A percentile compares a stretch with the other conserved stretches of the same genome.
Evolutionary conservation across 2,329 filamentous ascomycete species (phyloP).

Genomic region (Fusarium brevicatenulatum): DNA sequence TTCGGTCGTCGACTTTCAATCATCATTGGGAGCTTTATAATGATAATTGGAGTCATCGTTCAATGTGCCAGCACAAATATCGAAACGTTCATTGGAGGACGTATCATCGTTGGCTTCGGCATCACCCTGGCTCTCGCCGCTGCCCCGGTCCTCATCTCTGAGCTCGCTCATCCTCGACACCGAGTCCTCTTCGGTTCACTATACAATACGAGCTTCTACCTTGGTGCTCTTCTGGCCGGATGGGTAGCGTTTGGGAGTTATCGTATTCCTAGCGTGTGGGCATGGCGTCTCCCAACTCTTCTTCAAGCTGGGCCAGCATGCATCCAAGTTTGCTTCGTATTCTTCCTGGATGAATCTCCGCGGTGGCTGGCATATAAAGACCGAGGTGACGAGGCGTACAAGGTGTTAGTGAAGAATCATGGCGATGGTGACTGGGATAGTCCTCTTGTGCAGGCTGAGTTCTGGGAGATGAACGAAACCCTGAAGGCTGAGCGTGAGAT

Average conservation of each 20-base stretch:
- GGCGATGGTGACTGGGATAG: conserved; percentile 58
- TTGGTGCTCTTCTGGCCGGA: conserved; percentile 15
- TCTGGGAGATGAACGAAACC: conserved; percentile 33
- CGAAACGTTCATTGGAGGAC: conserved; percentile 62
- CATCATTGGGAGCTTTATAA: conserved; percentile 34
- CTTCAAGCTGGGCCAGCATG: conserved; percentile 22
- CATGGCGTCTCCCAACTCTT: conserved; percentile 31
- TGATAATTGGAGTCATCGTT: conserved; percentile 25
- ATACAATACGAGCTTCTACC: conserved; percentile 3
- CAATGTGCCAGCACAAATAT: conserved; percentile 17
- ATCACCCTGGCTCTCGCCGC: conserved; percentile 62
- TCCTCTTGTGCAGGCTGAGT: conserved; percentile 40
- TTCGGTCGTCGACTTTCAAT: conserved; percentile 46
- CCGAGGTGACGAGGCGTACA: conserved; percentile 10
- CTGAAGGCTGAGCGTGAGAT: conserved; percentile 16
- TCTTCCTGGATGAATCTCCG: conserved; percentile 25
- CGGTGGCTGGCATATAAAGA: conserved; percentile 25
- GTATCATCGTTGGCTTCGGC: conserved; percentile 63
- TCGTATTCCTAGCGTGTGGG: conserved; percentile 11
- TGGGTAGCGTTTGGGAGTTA: conserved; percentile 31
- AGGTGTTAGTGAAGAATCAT: conserved; percentile 18
- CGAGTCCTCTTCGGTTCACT: conserved; percentile 21
- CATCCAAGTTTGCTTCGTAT: conserved; percentile 23
- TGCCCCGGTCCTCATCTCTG: conserved; percentile 54
- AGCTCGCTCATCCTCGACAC: conserved; percentile 24